Conservation (phyloP, 176 grass and related monocot genomes). For the Oryza longistaminata region DNA sequence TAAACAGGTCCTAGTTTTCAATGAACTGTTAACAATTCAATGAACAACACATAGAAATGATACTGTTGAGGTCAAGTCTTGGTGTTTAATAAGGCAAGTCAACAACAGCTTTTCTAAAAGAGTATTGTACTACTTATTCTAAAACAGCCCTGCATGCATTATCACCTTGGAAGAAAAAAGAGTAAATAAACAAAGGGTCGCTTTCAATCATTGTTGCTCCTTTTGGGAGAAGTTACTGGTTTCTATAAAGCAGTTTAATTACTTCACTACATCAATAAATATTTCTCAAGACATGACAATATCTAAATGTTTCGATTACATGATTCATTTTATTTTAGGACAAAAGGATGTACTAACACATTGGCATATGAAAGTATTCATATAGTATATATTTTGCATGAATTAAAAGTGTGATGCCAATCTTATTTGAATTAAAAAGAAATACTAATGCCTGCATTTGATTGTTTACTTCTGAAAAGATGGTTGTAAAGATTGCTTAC, state of each 20-base stretch:
- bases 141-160: background rate
- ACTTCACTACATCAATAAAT: background rate
- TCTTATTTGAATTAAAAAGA: background rate
- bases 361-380: background rate
- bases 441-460: background rate
- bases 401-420: background rate
- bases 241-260: background rate
- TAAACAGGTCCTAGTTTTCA: background rate
- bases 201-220: conserved; percentile 8
- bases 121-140: background rate
- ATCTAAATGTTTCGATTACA: background rate
- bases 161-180: background rate
- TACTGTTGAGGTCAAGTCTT: background rate
- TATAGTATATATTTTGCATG: background rate
- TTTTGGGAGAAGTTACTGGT: background rate
- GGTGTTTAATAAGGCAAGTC: background rate
- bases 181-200: background rate
- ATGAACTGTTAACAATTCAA: conserved; percentile 12
- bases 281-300: background rate
- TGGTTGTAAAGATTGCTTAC: conserved; percentile 96
- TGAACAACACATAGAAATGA: background rate
- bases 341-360: background rate
- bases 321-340: background rate
- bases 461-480: conserved; percentile 88
- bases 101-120: background rate